Evolutionary conservation across 1,139 yeast species (phyloP).

Genomic region (Pichia terricola): DNA sequence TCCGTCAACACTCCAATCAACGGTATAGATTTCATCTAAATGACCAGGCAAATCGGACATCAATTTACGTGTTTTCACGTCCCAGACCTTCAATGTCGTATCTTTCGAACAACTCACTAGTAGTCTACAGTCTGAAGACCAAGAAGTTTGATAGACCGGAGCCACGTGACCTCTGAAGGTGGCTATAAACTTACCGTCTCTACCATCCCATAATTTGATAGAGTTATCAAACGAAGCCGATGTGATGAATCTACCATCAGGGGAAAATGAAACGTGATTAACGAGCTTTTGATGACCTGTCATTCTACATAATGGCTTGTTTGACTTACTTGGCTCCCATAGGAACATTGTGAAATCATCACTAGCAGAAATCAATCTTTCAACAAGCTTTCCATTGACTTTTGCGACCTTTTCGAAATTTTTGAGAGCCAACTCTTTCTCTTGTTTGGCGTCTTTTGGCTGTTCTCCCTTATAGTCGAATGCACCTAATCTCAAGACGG

Average conservation of each 20-base stretch:
- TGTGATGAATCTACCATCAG: slow-evolving; percentile 86
- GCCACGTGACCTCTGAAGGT: slow-evolving; percentile 97
- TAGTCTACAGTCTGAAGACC: slow-evolving; percentile 93
- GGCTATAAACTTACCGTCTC: slow-evolving; percentile 80
- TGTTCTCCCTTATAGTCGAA: slow-evolving; percentile 53
- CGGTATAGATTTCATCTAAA: slow-evolving; percentile 90
- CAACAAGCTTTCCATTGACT: slow-evolving; percentile 57
- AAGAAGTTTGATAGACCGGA: slow-evolving; percentile 95
- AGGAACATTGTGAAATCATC: slow-evolving; percentile 97
- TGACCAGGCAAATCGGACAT: slow-evolving; percentile 93
- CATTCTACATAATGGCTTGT: slow-evolving; percentile 84
- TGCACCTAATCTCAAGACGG: slow-evolving; percentile 76
- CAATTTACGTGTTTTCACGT: slow-evolving; percentile 73
- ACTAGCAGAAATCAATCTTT: slow-evolving; percentile 86
- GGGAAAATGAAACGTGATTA: slow-evolving; percentile 91
- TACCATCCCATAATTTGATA: slow-evolving; percentile 91
- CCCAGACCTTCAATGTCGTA: slow-evolving; percentile 97
- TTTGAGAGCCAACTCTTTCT: slow-evolving; percentile 48
- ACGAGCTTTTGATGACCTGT: slow-evolving; percentile 97
- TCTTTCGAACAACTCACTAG: slow-evolving; percentile 93
- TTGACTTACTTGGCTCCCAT: slow-evolving; percentile 82
- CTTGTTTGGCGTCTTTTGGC: slow-evolving; percentile 44
- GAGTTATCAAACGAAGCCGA: slow-evolving; percentile 95
- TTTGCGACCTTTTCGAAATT: slow-evolving; percentile 75
- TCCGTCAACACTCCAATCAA: slow-evolving; percentile 98